A percentile compares a stretch with the other conserved stretches of the same genome.
Conservation (phyloP, 805 yeast genomes). For the Barnettozyma salicaria region DNA sequence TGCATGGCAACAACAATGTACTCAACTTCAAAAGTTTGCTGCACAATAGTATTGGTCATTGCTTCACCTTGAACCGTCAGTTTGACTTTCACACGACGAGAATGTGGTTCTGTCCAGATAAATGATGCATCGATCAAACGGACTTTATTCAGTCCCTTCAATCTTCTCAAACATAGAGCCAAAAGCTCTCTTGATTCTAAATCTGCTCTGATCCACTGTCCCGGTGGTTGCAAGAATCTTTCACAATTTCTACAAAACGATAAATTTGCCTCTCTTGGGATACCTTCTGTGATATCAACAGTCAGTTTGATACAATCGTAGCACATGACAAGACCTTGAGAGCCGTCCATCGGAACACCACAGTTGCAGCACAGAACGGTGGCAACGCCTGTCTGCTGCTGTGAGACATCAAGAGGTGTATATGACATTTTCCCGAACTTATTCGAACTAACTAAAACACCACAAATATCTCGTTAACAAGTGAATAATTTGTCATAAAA, state of each 20-base stretch:
- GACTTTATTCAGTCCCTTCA: conserved; percentile 82
- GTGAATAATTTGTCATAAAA: not conserved
- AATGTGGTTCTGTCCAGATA: conserved; percentile 99
- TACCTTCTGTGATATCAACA: conserved; percentile 89
- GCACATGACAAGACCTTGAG: conserved; percentile 90
- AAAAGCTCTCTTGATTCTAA: conserved; percentile 88
- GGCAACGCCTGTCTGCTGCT: conserved; percentile 43
- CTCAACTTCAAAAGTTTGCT: conserved; percentile 92
- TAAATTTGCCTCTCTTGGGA: conserved; percentile 88
- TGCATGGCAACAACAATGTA: conserved; percentile 92
- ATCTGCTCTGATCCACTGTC: conserved; percentile 86
- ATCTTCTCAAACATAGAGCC: conserved; percentile 82
- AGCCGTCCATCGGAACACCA: conserved; percentile 98
- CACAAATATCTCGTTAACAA: not conserved
- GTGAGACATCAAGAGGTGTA: conserved; percentile 32
- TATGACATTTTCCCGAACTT: conserved; percentile 28
- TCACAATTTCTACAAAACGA: conserved; percentile 98
- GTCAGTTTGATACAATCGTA: conserved; percentile 93
- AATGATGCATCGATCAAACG: conserved; percentile 89
- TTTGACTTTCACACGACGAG: conserved; percentile 87
- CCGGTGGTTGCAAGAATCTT: conserved; percentile 90
- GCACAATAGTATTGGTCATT: conserved; percentile 82
- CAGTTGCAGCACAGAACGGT: conserved; percentile 97
- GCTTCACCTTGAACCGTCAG: conserved; percentile 97
- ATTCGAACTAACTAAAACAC: not conserved